Evolutionary conservation across 108 stramenopile species (phyloP).

Genomic region (Bacterosira constricta): DNA sequence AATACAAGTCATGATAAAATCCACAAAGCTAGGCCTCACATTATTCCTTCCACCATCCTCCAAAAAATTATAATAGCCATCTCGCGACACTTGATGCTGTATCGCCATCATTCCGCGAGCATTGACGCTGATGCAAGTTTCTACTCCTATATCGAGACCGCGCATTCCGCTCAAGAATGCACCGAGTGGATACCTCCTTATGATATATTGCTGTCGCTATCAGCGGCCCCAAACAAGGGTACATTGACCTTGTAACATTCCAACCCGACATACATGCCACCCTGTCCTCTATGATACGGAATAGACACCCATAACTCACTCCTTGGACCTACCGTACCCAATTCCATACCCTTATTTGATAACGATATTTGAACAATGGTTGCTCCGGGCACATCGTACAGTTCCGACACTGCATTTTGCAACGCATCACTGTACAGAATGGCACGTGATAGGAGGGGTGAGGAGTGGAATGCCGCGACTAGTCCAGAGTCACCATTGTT

Average conservation of each 20-base stretch:
- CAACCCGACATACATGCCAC: constrained; percentile 46
- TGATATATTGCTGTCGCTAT: not conserved
- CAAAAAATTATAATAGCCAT: constrained; percentile 21
- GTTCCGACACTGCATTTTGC: constrained; percentile 51
- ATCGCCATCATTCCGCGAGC: constrained; percentile 75
- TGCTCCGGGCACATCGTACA: constrained; percentile 59
- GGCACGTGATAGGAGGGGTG: constrained; percentile 55
- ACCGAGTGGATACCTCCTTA: constrained; percentile 32
- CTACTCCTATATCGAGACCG: constrained; percentile 67
- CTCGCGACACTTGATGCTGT: constrained; percentile 65
- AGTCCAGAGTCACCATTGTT: constrained; percentile 32
- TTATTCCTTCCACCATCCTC: constrained; percentile 12
- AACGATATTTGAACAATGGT: constrained; percentile 42
- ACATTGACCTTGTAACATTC: constrained; percentile 24
- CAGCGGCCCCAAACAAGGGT: not conserved
- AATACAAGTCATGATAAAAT: constrained; percentile 68
- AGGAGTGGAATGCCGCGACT: constrained; percentile 63
- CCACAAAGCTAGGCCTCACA: constrained; percentile 62
- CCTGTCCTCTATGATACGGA: constrained; percentile 42
- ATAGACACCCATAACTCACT: constrained; percentile 48
- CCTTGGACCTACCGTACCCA: constrained; percentile 56
- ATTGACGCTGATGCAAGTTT: constrained; percentile 75
- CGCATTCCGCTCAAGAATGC: constrained; percentile 58
- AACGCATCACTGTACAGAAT: constrained; percentile 57
- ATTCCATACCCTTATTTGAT: constrained; percentile 49